Percentiles rank a stretch among this genome's conserved stretches.
These are phyloP conservation scores for Acacia crassicarpa DNA, from an alignment of 306 rosid species.

Conservation along the genomic window DNA sequence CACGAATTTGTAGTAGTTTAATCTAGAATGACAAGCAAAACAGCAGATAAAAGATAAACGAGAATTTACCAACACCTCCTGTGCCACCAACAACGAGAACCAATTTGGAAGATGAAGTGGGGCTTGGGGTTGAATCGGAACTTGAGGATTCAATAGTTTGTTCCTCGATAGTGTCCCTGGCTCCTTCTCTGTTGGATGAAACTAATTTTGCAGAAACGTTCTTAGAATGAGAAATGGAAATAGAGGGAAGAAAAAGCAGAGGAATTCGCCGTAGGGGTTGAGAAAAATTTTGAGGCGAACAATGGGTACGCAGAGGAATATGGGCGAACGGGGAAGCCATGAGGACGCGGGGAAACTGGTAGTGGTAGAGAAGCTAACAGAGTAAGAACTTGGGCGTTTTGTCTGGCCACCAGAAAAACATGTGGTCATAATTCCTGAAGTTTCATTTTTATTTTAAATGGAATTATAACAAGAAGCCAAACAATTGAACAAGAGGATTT, in stretches of 20 bases:
- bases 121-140: constrained; percentile 40
- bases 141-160: constrained; percentile 37
- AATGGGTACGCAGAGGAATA: constrained; percentile 31
- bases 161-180: constrained; percentile 45
- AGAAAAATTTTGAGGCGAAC: constrained; percentile 26
- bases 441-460: neutral
- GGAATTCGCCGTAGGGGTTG: constrained; percentile 30
- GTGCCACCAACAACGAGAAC: constrained; percentile 88
- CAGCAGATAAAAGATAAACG: neutral
- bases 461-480: neutral
- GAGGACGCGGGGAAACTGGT: neutral
- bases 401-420: neutral
- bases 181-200: constrained; percentile 40
- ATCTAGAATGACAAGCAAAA: neutral
- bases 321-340: constrained; percentile 57
- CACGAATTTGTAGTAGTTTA: neutral
- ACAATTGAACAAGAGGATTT: no score
- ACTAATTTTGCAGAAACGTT: constrained; percentile 29
- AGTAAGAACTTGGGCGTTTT: neutral
- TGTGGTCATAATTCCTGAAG: neutral
- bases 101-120: constrained; percentile 58
- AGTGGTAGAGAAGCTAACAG: neutral
- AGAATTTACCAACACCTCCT: constrained; percentile 79
- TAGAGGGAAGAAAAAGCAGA: constrained; percentile 15
- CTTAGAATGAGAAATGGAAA: constrained; percentile 23